Conservation (phyloP, 1,284 basidiomycete genomes). For the Microbotryomycetes sp. region DNA sequence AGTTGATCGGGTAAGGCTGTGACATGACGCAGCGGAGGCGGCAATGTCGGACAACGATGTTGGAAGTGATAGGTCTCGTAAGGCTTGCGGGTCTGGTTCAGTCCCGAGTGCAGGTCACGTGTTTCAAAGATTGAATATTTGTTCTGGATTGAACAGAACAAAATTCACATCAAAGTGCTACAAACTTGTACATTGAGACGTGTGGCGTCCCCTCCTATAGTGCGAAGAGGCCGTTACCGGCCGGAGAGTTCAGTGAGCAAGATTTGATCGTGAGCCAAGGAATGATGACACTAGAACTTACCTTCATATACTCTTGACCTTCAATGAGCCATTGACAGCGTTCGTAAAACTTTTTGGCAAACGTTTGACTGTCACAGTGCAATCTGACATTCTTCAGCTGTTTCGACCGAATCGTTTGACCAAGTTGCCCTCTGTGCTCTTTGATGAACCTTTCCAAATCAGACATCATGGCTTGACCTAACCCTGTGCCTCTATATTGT, state of each 20-base stretch:
- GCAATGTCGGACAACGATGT: no score
- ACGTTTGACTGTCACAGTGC: conserved; percentile 7
- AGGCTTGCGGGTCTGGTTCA: neutral
- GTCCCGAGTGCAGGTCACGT: neutral
- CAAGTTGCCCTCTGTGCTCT: neutral
- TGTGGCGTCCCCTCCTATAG: conserved; percentile 20
- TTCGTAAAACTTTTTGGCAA: conserved; percentile 12
- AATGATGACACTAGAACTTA: neutral
- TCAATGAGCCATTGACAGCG: conserved; percentile 3
- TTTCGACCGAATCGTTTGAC: neutral
- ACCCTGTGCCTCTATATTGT: conserved; percentile 5
- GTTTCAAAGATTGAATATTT: no score
- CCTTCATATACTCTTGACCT: conserved; percentile 12
- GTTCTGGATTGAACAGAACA: no score
- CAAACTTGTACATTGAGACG: conserved; percentile 7
- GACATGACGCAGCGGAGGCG: no score
- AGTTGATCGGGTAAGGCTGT: neutral
- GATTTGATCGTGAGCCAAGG: no score
- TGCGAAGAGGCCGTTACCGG: neutral
- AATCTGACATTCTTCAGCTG: neutral
- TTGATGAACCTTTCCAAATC: conserved; percentile 6
- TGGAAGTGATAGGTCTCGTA: neutral
- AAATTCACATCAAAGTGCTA: no score
- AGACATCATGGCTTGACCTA: conserved; percentile 5
- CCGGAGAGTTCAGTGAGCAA: no score